Percentiles rank a stretch among this genome's conserved stretches.
Evolutionary conservation across 306 rosid species (phyloP).

Genomic region (Pterocarpus macrocarpus): DNA sequence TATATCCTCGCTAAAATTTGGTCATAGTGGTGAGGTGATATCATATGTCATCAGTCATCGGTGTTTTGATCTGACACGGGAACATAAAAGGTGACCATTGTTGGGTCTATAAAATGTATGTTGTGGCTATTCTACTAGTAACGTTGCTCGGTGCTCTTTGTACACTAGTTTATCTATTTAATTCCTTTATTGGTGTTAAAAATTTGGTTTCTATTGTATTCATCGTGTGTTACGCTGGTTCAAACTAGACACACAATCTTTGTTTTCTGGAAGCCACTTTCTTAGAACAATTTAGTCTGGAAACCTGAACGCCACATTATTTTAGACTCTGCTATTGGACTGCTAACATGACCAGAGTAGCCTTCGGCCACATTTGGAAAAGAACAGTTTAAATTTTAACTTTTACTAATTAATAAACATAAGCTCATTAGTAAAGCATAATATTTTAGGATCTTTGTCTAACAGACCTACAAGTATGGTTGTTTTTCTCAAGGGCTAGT

Average conservation of each 20-base stretch:
- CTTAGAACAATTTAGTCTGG: not conserved
- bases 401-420: no score
- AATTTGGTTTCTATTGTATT: not conserved
- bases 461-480: no score
- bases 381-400: no score
- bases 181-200: not conserved
- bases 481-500: no score
- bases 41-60: not conserved
- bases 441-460: no score
- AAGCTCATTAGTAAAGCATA: no score
- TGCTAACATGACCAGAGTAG: not conserved
- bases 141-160: not conserved
- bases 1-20: conserved; percentile 34
- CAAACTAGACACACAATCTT: not conserved
- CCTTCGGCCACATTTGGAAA: not conserved
- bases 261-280: not conserved
- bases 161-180: not conserved
- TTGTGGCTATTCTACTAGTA: not conserved
- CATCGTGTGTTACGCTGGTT: not conserved
- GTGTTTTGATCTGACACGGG: no score
- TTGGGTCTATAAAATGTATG: not conserved
- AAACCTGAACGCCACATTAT: not conserved
- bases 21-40: not conserved
- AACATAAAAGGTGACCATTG: not conserved
- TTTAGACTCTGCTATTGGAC: not conserved